Evolutionary conservation across 805 yeast genomes (phyloP).

Genomic region (Yarrowia yakushimensis): DNA sequence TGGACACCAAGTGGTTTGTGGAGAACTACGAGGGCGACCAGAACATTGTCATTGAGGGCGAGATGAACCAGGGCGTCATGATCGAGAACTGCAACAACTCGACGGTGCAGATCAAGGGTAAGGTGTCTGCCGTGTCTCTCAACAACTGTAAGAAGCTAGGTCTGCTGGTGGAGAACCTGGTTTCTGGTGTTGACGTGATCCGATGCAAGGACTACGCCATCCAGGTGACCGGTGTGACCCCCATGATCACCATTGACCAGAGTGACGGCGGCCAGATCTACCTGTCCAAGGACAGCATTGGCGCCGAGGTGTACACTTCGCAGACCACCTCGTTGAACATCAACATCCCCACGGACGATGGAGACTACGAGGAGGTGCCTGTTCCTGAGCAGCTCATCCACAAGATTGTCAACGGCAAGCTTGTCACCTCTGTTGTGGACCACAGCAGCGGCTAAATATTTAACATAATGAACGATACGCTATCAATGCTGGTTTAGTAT

Average conservation of each 20-base stretch:
- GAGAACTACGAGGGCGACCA: conserved; percentile 67
- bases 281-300: conserved; percentile 66
- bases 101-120: conserved; percentile 82
- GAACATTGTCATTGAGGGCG: conserved; percentile 71
- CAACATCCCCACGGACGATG: conserved; percentile 69
- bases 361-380: conserved; percentile 69
- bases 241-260: conserved; percentile 83
- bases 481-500: not conserved
- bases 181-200: conserved; percentile 84
- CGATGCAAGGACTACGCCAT: conserved; percentile 77
- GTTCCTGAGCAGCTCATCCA: conserved; percentile 92
- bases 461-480: not conserved
- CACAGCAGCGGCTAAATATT: conserved; percentile 54
- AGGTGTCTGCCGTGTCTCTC: conserved; percentile 82
- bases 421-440: conserved; percentile 64
- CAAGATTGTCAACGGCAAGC: conserved; percentile 54
- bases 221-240: conserved; percentile 78
- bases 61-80: conserved; percentile 82
- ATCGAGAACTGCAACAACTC: conserved; percentile 74
- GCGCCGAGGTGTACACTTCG: conserved; percentile 76
- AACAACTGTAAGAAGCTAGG: conserved; percentile 70
- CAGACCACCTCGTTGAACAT: conserved; percentile 82
- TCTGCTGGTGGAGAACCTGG: conserved; percentile 75
- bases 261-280: conserved; percentile 82
- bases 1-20: conserved; percentile 85